Evolutionary conservation across 306 rosid species (phyloP).

Genomic region (Malus orientalis): DNA sequence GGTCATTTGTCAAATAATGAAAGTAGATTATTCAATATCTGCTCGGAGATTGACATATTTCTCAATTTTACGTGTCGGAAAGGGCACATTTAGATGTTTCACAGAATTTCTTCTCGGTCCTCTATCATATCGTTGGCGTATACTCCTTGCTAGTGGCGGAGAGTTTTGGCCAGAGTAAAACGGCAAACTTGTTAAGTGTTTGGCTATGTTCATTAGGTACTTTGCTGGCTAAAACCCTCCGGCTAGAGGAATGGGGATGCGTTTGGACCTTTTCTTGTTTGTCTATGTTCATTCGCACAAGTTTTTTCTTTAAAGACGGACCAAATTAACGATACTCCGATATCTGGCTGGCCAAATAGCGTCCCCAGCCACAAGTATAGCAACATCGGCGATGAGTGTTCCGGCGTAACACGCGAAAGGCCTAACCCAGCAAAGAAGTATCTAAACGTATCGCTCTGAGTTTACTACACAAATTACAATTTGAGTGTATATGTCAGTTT

Average conservation of each 20-base stretch:
- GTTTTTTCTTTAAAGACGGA: background rate
- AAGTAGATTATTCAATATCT: background rate
- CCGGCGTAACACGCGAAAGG: too few relatives aligned
- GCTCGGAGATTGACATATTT: background rate
- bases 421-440: too few relatives aligned
- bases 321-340: background rate
- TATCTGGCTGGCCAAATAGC: background rate
- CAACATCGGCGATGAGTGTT: too few relatives aligned
- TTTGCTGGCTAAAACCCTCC: background rate
- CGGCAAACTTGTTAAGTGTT: background rate
- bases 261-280: background rate
- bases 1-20: background rate
- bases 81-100: background rate
- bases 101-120: background rate
- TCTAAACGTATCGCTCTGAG: background rate
- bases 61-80: background rate
- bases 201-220: background rate
- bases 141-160: background rate
- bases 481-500: background rate
- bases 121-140: background rate
- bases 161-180: background rate
- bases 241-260: background rate
- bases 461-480: too few relatives aligned
- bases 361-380: background rate
- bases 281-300: too few relatives aligned